These are phyloP conservation scores for Hyparrhenia diplandra DNA, from an alignment of 176 grass and related monocot genomes.

Conservation along the genomic window DNA sequence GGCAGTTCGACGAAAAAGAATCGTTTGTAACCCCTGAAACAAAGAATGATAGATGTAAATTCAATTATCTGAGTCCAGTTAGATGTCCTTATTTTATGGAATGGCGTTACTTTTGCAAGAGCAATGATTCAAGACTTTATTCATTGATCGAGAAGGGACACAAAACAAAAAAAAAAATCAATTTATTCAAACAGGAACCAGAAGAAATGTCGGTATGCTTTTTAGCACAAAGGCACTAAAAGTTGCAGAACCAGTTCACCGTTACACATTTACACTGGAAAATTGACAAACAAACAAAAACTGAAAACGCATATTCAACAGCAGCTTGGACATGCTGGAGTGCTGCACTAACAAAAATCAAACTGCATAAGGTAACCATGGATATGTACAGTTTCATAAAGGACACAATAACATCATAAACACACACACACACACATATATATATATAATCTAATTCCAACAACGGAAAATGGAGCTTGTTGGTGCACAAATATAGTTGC, in stretches of 20 bases:
- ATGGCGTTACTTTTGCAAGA: neutral
- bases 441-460: neutral
- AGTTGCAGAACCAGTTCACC: neutral
- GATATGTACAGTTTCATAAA: neutral
- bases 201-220: neutral
- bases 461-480: neutral
- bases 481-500: neutral
- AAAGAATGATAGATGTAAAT: conserved; percentile 20
- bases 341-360: neutral
- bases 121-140: neutral
- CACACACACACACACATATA: no score
- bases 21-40: conserved; percentile 88
- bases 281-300: neutral
- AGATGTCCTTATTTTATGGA: neutral
- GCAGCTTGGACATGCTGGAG: neutral
- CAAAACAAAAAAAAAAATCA: neutral
- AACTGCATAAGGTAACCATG: neutral
- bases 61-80: neutral
- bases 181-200: neutral
- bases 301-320: neutral
- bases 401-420: neutral
- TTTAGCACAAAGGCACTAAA: conserved; percentile 5
- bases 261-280: neutral
- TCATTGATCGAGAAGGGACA: neutral
- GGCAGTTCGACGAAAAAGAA: conserved; percentile 74